Conservation (phyloP, 441 rosid genomes). For the Melastoma candidum region DNA sequence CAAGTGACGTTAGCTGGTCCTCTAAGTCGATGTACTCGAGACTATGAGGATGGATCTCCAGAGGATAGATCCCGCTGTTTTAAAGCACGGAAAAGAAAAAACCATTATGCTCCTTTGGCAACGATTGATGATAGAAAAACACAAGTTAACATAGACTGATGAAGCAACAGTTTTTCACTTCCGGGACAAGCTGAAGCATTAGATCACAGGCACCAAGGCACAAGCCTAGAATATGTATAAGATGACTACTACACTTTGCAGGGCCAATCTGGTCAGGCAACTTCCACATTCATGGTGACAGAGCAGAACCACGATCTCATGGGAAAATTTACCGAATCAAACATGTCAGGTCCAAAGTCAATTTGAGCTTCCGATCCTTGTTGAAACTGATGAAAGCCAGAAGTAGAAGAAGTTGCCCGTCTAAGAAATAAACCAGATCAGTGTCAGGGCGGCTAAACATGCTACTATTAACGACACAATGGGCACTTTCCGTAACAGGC, state of each 20-base stretch:
- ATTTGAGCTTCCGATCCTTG: conserved; percentile 38
- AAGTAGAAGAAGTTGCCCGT: conserved; percentile 58
- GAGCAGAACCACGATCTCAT: conserved; percentile 6
- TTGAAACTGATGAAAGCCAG: conserved; percentile 45
- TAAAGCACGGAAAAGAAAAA: not conserved
- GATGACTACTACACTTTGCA: too few species aligned
- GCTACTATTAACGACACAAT: not conserved
- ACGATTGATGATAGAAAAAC: not conserved
- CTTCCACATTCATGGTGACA: not conserved
- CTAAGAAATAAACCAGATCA: conserved; percentile 25
- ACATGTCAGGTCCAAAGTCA: conserved; percentile 57
- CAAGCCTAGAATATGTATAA: too few species aligned
- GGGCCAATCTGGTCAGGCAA: conserved; percentile 7
- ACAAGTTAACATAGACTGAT: not conserved
- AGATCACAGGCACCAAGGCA: too few species aligned
- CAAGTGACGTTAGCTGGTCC: too few species aligned
- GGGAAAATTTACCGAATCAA: conserved; percentile 51
- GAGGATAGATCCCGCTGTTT: conserved; percentile 18
- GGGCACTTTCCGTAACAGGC: not conserved
- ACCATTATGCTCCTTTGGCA: not conserved
- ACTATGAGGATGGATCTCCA: conserved; percentile 6
- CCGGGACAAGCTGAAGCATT: too few species aligned
- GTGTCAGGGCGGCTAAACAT: conserved; percentile 1
- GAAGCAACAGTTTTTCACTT: too few species aligned
- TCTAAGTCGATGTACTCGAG: not conserved